Percentiles rank a stretch among this genome's conserved stretches.
Evolutionary conservation across 441 rosid genomes (phyloP).

Genomic region (Cnidoscolus chayamansa): DNA sequence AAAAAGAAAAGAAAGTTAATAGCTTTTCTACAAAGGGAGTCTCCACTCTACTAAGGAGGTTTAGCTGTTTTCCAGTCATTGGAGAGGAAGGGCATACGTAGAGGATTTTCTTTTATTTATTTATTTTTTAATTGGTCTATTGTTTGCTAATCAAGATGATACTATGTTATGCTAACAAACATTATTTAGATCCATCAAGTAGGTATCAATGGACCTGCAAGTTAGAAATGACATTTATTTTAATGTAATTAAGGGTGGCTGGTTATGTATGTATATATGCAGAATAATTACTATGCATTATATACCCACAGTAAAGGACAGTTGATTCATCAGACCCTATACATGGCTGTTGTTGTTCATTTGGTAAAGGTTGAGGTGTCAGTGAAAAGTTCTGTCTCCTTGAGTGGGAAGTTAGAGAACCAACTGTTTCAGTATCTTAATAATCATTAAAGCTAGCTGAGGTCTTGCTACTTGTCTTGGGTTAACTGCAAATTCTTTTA

Average conservation of each 20-base stretch:
- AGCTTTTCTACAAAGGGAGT: background rate
- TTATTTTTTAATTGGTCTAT: background rate
- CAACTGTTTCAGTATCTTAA: background rate
- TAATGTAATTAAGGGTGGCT: background rate
- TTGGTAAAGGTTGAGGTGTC: background rate
- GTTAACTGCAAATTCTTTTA: background rate
- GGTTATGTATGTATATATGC: background rate
- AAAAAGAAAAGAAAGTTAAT: no score
- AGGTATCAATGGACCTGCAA: constrained; percentile 2
- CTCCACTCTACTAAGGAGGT: background rate
- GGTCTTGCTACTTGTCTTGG: background rate
- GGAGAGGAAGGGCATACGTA: background rate
- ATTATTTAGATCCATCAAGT: background rate
- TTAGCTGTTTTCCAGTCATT: background rate
- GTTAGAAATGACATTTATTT: background rate
- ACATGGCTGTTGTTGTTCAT: background rate
- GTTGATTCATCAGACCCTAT: background rate
- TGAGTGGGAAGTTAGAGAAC: background rate
- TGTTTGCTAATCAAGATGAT: background rate
- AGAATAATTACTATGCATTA: background rate
- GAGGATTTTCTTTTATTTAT: background rate
- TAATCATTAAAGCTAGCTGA: background rate
- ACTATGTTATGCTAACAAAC: background rate
- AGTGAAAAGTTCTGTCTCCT: background rate
- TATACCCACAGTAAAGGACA: background rate